Evolutionary conservation across 1,284 basidiomycete genomes (phyloP).

Genomic region (Moesziomyces antarcticus): DNA sequence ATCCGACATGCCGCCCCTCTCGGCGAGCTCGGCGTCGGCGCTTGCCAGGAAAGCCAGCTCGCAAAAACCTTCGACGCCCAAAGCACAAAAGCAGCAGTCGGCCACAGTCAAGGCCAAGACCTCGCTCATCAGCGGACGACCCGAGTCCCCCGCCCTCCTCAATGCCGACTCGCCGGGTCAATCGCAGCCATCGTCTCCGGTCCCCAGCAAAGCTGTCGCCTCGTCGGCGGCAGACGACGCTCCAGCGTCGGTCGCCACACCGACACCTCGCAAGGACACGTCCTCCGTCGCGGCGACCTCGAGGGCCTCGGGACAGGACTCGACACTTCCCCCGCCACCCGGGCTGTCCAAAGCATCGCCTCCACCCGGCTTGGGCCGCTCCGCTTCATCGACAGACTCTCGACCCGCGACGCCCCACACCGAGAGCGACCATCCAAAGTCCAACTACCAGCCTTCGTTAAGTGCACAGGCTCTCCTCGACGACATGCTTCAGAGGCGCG

Average conservation of each 20-base stretch:
- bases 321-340: conserved; percentile 55
- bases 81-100: conserved; percentile 34
- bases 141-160: conserved; percentile 38
- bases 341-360: conserved; percentile 50
- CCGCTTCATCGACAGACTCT: conserved; percentile 62
- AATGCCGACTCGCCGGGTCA: conserved; percentile 34
- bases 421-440: conserved; percentile 68
- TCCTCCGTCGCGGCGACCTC: conserved; percentile 1
- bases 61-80: conserved; percentile 43
- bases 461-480: conserved; percentile 85
- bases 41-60: conserved; percentile 46
- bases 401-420: conserved; percentile 77
- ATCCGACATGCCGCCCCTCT: conserved; percentile 58
- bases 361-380: conserved; percentile 31
- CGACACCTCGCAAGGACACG: conserved; percentile 16
- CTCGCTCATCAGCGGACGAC: conserved; percentile 24
- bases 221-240: conserved; percentile 10
- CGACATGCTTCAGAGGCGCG: conserved; percentile 81
- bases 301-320: conserved; percentile 8
- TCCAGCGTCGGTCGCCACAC: conserved; percentile 3
- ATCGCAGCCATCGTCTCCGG: conserved; percentile 39
- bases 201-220: conserved; percentile 42
- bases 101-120: conserved; percentile 34
- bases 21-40: conserved; percentile 44
- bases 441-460: conserved; percentile 85